A percentile compares a stretch with the other conserved stretches of the same genome.
phyloP scores from a whole-genome alignment of 257 asterid species.

The Phtheirospermum japonicum region DNA sequence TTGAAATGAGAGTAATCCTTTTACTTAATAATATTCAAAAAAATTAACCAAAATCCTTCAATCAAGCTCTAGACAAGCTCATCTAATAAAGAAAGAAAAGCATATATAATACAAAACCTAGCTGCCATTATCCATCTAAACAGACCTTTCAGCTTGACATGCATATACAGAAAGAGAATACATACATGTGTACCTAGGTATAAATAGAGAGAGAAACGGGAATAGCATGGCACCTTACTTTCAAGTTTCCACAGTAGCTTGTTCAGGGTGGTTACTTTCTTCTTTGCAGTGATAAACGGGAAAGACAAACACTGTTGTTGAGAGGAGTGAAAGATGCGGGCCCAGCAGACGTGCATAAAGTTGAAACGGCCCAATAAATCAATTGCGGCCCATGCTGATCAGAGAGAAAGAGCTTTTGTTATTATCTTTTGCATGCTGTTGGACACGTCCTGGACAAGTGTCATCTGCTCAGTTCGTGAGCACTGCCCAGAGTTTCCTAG shows the following conservation, averaged over 20 bases:
- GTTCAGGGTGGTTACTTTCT: background rate
- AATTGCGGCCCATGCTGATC: conserved; percentile 12
- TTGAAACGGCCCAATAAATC: conserved; percentile 9
- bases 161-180: conserved; percentile 3
- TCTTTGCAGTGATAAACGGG: too few relatives aligned
- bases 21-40: background rate
- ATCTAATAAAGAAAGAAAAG: background rate
- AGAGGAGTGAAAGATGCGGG: background rate
- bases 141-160: background rate
- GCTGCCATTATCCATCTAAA: background rate
- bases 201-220: conserved; percentile 4
- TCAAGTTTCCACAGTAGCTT: conserved; percentile 1
- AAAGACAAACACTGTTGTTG: background rate
- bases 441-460: conserved; percentile 54
- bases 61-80: background rate
- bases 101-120: background rate
- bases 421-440: conserved; percentile 18
- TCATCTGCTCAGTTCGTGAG: conserved; percentile 17
- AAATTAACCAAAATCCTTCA: background rate
- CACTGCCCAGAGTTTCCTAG: background rate
- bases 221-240: background rate
- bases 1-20: background rate
- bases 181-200: conserved; percentile 7
- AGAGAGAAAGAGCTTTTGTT: conserved; percentile 5
- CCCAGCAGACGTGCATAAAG: conserved; percentile 6